These are phyloP conservation scores for Daedaleopsis sinensis DNA, from an alignment of 768 basidiomycete genomes.

Conservation along the genomic window DNA sequence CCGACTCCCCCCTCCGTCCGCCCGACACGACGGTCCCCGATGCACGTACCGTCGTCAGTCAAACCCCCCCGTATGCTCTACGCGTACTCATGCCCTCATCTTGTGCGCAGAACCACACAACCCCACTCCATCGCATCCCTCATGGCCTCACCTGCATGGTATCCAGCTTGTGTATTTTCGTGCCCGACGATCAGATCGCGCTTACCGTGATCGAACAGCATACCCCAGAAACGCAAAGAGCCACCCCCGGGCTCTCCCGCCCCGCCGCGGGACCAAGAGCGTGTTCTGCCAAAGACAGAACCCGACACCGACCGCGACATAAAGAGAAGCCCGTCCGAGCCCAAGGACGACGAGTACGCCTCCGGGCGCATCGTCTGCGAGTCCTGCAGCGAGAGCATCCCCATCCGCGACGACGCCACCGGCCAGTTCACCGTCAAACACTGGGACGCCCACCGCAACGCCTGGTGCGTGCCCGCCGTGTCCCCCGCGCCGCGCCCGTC, in stretches of 20 bases:
- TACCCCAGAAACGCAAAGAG: conserved; percentile 45
- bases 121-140: conserved; percentile 18
- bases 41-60: conserved; percentile 27
- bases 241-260: conserved; percentile 21
- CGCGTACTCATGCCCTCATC: not conserved
- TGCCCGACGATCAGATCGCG: not conserved
- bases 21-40: conserved; percentile 1
- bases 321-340: not conserved
- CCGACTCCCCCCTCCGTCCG: not conserved
- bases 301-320: too few species aligned
- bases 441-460: conserved; percentile 66
- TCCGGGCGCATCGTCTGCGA: conserved; percentile 69
- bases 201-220: conserved; percentile 24
- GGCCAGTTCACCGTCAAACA: conserved; percentile 67
- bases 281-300: too few species aligned
- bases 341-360: conserved; percentile 54
- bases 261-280: too few species aligned
- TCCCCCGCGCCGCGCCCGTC: not conserved
- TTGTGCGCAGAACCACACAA: conserved; percentile 6
- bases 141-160: conserved; percentile 18
- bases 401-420: conserved; percentile 66
- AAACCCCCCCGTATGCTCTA: not conserved
- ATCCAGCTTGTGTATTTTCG: not conserved
- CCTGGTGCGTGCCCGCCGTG: conserved; percentile 45
- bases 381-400: conserved; percentile 60